Evolutionary conservation across 2,329 filamentous ascomycete genomes (phyloP).

Genomic region (Colletotrichum abscissum): DNA sequence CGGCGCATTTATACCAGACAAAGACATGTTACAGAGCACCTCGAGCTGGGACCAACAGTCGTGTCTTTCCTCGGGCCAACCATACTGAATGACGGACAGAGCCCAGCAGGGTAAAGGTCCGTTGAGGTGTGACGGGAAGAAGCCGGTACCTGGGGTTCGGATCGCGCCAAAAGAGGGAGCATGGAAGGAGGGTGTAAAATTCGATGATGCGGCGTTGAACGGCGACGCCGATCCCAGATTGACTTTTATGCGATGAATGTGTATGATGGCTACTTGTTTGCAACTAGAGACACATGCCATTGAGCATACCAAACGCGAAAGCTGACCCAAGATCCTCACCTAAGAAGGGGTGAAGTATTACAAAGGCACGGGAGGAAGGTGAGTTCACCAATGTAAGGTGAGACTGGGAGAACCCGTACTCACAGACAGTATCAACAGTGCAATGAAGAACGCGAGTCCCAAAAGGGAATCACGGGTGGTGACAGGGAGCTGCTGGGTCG

Average conservation of each 20-base stretch:
- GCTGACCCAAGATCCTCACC: not conserved
- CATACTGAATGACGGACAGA: not conserved
- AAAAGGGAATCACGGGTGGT: not conserved
- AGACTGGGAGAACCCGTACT: too few species aligned
- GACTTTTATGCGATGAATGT: not conserved
- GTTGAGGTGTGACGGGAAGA: not conserved
- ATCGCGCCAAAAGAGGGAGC: not conserved
- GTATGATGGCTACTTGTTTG: not conserved
- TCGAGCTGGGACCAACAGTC: too few species aligned
- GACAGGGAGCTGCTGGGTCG: conserved; percentile 2
- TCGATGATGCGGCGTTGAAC: not conserved
- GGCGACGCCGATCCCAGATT: not conserved
- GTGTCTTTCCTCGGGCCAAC: too few species aligned
- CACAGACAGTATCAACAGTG: conserved; percentile 2
- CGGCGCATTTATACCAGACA: not conserved
- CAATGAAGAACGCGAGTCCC: not conserved
- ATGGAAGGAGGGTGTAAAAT: not conserved
- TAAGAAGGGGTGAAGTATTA: not conserved
- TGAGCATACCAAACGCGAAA: not conserved
- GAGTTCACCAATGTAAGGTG: too few species aligned
- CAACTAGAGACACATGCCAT: not conserved
- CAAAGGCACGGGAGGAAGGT: too few species aligned
- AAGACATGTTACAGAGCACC: not conserved
- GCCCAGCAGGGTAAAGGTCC: not conserved
- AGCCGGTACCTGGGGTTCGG: conserved; percentile 3